These are phyloP conservation scores for Willaertia magna DNA, from an alignment of 208 protist species.

Conservation along the genomic window DNA sequence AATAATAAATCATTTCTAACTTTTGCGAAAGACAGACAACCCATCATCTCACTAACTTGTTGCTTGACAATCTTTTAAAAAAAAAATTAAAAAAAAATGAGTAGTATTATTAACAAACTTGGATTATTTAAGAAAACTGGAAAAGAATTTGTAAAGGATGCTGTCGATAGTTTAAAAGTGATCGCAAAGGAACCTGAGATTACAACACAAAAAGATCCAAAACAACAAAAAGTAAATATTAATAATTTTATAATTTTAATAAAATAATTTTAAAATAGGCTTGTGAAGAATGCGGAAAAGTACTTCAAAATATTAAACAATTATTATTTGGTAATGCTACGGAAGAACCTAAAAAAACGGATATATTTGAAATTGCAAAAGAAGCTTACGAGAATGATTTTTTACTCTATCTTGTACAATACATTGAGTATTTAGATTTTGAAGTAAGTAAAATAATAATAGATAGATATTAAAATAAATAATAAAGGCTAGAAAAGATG, in stretches of 20 bases:
- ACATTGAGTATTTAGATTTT: constrained; percentile 8
- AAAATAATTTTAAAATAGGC: background rate
- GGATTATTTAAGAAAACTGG: background rate
- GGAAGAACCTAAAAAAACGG: background rate
- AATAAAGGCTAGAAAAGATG: constrained; percentile 5
- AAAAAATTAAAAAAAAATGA: background rate
- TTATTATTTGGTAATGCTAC: background rate
- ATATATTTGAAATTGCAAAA: background rate
- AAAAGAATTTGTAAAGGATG: background rate
- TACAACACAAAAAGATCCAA: background rate
- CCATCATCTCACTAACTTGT: no score
- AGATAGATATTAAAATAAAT: background rate
- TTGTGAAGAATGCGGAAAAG: background rate
- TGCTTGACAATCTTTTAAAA: no score
- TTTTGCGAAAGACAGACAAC: no score
- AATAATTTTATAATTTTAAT: background rate
- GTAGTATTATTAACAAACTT: background rate
- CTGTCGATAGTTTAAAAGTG: background rate
- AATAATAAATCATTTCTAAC: no score
- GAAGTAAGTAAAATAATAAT: background rate
- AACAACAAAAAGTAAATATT: background rate
- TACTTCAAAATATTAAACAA: background rate
- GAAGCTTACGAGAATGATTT: background rate
- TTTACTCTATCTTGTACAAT: background rate
- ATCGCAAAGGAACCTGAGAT: background rate